Evolutionary conservation across 257 asterid genomes (phyloP).

Genomic region (Thymus quinquecostatus): DNA sequence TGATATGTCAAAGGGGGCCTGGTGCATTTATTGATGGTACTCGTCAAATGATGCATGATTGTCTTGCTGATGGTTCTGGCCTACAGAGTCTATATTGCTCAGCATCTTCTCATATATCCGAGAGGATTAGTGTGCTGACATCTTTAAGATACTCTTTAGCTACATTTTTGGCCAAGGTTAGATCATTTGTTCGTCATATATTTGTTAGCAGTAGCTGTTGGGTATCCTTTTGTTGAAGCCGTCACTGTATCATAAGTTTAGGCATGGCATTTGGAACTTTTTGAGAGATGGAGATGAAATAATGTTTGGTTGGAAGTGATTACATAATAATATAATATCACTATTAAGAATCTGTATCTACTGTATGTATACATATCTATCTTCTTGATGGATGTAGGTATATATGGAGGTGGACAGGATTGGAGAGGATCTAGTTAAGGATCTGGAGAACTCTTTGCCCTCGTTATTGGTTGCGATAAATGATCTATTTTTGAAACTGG

Average conservation of each 20-base stretch:
- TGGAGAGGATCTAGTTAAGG: slow-evolving; percentile 79
- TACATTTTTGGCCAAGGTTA: slow-evolving; percentile 90
- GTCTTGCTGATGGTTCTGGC: slow-evolving; percentile 70
- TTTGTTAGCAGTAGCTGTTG: slow-evolving; percentile 19
- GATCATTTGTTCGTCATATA: slow-evolving; percentile 18
- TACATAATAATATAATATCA: not conserved
- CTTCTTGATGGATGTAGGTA: slow-evolving; percentile 49
- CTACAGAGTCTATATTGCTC: slow-evolving; percentile 57
- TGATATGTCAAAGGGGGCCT: slow-evolving; percentile 94
- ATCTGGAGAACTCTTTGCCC: slow-evolving; percentile 68
- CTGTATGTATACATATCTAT: slow-evolving; percentile 23
- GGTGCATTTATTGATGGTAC: slow-evolving; percentile 77
- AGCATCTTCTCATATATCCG: slow-evolving; percentile 84
- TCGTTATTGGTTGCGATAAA: slow-evolving; percentile 65
- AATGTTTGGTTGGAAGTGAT: not conserved
- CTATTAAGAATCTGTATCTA: not conserved
- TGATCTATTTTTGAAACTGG: slow-evolving; percentile 75
- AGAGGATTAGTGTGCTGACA: slow-evolving; percentile 71
- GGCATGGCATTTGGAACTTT: slow-evolving; percentile 10
- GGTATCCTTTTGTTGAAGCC: slow-evolving; percentile 15
- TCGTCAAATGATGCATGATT: slow-evolving; percentile 62
- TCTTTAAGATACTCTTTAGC: slow-evolving; percentile 80
- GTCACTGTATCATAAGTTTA: slow-evolving; percentile 14
- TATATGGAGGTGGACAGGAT: slow-evolving; percentile 78
- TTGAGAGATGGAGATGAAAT: not conserved